Percentiles rank a stretch among this genome's conserved stretches.
These are phyloP conservation scores for Phytophthora colocasiae DNA, from an alignment of 352 stramenopile species.

Conservation along the genomic window DNA sequence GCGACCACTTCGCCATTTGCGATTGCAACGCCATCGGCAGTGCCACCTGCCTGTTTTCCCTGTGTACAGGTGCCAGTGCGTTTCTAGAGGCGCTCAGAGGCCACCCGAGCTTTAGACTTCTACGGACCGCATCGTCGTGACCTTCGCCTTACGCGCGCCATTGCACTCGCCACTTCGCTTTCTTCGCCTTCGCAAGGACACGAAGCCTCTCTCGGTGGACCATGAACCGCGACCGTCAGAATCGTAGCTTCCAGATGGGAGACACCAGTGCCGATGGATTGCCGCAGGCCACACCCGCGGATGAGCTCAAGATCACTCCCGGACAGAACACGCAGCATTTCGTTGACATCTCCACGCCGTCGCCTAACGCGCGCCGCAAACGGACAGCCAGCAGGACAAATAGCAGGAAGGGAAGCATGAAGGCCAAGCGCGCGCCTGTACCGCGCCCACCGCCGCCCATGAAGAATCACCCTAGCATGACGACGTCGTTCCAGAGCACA, in stretches of 20 bases:
- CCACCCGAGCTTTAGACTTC: conserved; percentile 5
- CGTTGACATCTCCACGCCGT: conserved; percentile 75
- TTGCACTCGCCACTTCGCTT: conserved; percentile 21
- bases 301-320: conserved; percentile 60
- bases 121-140: conserved; percentile 28
- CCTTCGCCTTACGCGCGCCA: conserved; percentile 1
- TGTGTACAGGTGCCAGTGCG: conserved; percentile 17
- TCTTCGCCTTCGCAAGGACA: conserved; percentile 18
- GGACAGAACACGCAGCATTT: conserved; percentile 58
- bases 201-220: conserved; percentile 14
- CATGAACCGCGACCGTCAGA: conserved; percentile 52
- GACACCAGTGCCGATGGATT: conserved; percentile 12
- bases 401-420: conserved; percentile 20
- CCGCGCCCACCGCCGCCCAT: conserved; percentile 12
- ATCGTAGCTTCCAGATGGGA: conserved; percentile 32
- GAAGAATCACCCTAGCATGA: conserved; percentile 1
- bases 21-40: conserved; percentile 30
- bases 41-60: conserved; percentile 36
- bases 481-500: conserved; percentile 37
- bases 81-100: conserved; percentile 20
- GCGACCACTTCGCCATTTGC: conserved; percentile 33
- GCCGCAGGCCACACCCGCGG: conserved; percentile 9
- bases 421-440: conserved; percentile 30
- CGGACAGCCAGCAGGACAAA: not conserved
- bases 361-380: conserved; percentile 33